Percentiles rank a stretch among this genome's conserved stretches.
These are phyloP conservation scores for baker's yeast (Saccharomyces cerevisiae) DNA, from an alignment of 805 yeast species.

Conservation along the genomic window DNA sequence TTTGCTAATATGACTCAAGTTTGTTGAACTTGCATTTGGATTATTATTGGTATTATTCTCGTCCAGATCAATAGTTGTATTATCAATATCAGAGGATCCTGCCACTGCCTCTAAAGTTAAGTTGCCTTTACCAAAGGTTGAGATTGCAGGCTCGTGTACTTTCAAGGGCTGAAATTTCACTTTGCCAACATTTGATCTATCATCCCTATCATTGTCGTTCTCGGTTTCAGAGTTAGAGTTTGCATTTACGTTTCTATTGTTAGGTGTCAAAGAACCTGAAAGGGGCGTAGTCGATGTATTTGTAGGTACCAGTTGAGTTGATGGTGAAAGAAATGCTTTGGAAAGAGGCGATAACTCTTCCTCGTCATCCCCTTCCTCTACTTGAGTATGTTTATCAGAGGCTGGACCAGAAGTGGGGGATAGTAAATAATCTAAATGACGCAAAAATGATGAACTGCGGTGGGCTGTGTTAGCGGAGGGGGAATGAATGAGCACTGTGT, in stretches of 20 bases:
- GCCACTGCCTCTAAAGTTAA: conserved; percentile 34
- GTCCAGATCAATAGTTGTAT: background rate
- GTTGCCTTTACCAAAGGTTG: conserved; percentile 49
- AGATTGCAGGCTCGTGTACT: conserved; percentile 35
- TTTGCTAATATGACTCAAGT: background rate
- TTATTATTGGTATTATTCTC: background rate
- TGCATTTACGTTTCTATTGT: background rate
- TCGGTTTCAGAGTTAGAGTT: background rate
- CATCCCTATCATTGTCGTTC: background rate
- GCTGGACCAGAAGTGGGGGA: conserved; percentile 11
- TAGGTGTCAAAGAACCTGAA: background rate
- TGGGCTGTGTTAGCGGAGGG: conserved; percentile 6
- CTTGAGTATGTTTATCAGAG: background rate
- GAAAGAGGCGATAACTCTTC: background rate
- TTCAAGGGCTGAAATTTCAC: conserved; percentile 31
- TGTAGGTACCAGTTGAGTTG: background rate
- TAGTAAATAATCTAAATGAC: conserved; percentile 32
- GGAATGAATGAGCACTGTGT: conserved; percentile 11
- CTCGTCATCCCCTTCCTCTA: conserved; percentile 1
- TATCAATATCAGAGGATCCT: conserved; percentile 1
- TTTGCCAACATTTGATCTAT: conserved; percentile 9
- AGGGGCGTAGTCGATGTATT: background rate
- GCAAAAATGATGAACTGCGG: conserved; percentile 28
- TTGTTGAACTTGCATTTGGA: background rate
- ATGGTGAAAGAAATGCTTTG: background rate